Evolutionary conservation across 164 flowering plant genomes (phyloP).

Genomic region (Brasenia schreberi): DNA sequence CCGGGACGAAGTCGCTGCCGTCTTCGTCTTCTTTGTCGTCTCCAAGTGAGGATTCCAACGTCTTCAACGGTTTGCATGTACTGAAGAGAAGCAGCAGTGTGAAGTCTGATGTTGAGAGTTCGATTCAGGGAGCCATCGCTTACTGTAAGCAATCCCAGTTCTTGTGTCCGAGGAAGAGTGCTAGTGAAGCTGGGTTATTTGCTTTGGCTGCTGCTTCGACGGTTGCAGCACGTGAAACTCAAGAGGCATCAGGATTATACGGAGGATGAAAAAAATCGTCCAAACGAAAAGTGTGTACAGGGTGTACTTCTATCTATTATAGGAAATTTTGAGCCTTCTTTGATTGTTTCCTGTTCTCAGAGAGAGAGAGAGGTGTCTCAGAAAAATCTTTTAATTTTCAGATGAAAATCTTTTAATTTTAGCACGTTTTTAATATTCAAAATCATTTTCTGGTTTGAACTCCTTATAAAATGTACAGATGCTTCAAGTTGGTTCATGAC

Average conservation of each 20-base stretch:
- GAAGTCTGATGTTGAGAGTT: slow-evolving; percentile 22
- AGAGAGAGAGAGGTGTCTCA: neutral
- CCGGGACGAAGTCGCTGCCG: slow-evolving; percentile 21
- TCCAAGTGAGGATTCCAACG: neutral
- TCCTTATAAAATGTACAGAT: too few relatives aligned
- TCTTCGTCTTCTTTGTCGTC: slow-evolving; percentile 20
- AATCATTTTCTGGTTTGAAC: too few relatives aligned
- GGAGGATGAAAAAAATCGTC: slow-evolving; percentile 22
- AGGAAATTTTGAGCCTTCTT: neutral
- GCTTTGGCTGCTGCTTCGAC: slow-evolving; percentile 26
- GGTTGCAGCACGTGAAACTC: slow-evolving; percentile 23
- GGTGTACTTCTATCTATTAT: too few relatives aligned
- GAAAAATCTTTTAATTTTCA: too few relatives aligned
- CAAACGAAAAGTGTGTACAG: too few relatives aligned
- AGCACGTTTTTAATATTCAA: too few relatives aligned
- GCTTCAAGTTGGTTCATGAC: too few relatives aligned
- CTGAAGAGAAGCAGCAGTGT: slow-evolving; percentile 51
- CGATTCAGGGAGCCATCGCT: slow-evolving; percentile 31
- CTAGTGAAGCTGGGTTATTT: slow-evolving; percentile 22
- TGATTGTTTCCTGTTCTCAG: neutral
- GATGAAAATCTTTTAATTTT: too few relatives aligned
- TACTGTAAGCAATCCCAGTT: slow-evolving; percentile 48
- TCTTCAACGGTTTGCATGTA: slow-evolving; percentile 9
- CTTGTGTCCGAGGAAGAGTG: slow-evolving; percentile 28
- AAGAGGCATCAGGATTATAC: slow-evolving; percentile 31